phyloP scores from a whole-genome alignment of 495 filamentous ascomycete species.

The Aspergillus conjunctus region DNA sequence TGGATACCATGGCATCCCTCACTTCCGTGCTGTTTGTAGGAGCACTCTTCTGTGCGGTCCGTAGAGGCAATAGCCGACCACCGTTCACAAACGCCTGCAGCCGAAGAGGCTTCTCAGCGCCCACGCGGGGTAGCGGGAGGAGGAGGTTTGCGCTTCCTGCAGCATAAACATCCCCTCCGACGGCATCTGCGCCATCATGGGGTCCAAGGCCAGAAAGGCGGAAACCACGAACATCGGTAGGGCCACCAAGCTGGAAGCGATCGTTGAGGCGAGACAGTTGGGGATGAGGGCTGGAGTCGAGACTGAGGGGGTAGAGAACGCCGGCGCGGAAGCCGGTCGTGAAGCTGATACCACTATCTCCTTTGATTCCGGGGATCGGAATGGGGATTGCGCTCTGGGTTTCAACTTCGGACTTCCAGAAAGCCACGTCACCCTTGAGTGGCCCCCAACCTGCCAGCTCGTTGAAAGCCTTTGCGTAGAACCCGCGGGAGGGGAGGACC shows the following conservation, averaged over 20 bases:
- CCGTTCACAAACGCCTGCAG: slow-evolving; percentile 91
- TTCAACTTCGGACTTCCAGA: slow-evolving; percentile 85
- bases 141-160: slow-evolving; percentile 83
- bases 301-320: slow-evolving; percentile 61
- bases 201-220: slow-evolving; percentile 85
- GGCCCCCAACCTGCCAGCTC: slow-evolving; percentile 88
- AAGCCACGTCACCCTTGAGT: slow-evolving; percentile 84
- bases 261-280: slow-evolving; percentile 83
- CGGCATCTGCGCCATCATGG: slow-evolving; percentile 77
- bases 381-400: slow-evolving; percentile 72
- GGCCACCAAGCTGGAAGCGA: slow-evolving; percentile 91
- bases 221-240: slow-evolving; percentile 93
- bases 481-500: slow-evolving; percentile 78
- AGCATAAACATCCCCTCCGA: slow-evolving; percentile 89
- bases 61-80: slow-evolving; percentile 78
- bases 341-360: slow-evolving; percentile 74
- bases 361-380: slow-evolving; percentile 63
- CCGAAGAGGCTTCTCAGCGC: slow-evolving; percentile 78
- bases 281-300: slow-evolving; percentile 51
- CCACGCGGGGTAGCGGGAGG: slow-evolving; percentile 77
- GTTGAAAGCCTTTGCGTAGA: slow-evolving; percentile 70
- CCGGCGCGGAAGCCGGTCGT: slow-evolving; percentile 65
- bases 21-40: slow-evolving; percentile 59
- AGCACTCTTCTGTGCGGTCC: slow-evolving; percentile 52
- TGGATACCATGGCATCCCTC: slow-evolving; percentile 50